Evolutionary conservation across 805 yeast species (phyloP).

Genomic region (Candida ascalaphidarum): DNA sequence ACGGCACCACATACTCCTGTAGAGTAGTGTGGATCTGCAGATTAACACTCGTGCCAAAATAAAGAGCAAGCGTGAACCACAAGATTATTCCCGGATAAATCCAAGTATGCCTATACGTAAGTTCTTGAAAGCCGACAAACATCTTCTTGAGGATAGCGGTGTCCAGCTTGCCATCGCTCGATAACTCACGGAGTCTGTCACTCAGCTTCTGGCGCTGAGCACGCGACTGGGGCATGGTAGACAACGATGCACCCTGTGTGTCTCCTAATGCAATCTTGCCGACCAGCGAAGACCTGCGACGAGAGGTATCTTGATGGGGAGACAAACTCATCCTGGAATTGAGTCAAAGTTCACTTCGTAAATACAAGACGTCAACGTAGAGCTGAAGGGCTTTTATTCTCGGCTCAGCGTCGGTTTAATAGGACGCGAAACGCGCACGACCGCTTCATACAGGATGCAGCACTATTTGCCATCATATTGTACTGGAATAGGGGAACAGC

Average conservation of each 20-base stretch:
- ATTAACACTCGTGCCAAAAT: constrained; percentile 47
- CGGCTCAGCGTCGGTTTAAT: too few relatives aligned
- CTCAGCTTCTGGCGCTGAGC: constrained; percentile 25
- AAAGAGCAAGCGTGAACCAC: constrained; percentile 30
- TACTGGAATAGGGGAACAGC: too few relatives aligned
- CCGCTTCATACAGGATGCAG: too few relatives aligned
- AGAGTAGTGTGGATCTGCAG: constrained; percentile 49
- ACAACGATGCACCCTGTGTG: constrained; percentile 52
- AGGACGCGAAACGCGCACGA: too few relatives aligned
- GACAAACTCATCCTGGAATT: too few relatives aligned
- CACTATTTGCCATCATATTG: too few relatives aligned
- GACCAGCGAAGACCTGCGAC: constrained; percentile 57
- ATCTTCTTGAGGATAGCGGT: constrained; percentile 48
- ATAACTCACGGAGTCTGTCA: constrained; percentile 23
- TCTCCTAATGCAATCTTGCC: constrained; percentile 75
- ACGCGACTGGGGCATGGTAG: constrained; percentile 52
- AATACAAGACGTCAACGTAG: too few relatives aligned
- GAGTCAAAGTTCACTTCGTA: too few relatives aligned
- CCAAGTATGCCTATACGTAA: constrained; percentile 63
- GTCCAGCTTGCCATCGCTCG: constrained; percentile 27
- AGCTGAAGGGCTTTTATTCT: too few relatives aligned
- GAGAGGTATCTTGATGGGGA: constrained; percentile 7
- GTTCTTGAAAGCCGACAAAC: constrained; percentile 49
- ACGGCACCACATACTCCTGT: constrained; percentile 53
- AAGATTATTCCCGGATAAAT: constrained; percentile 51